These are phyloP conservation scores for Pythium chondricola DNA, from an alignment of 352 stramenopile species.

Conservation along the genomic window DNA sequence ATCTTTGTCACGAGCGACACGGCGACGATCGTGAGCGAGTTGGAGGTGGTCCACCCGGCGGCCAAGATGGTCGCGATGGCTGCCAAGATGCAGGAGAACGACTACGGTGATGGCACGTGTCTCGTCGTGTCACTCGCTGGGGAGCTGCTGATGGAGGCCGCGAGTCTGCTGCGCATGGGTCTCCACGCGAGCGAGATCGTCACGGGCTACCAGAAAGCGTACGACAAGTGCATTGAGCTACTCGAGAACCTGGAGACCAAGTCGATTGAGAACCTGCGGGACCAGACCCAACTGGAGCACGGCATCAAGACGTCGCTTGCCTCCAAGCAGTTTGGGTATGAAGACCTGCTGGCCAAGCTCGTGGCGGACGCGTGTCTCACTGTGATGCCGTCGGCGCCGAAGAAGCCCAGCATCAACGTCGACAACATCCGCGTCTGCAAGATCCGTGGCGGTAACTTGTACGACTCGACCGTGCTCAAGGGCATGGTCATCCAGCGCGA, in stretches of 20 bases:
- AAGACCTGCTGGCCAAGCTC: conserved; percentile 91
- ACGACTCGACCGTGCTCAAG: conserved; percentile 95
- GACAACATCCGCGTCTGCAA: conserved; percentile 98
- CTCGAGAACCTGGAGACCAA: conserved; percentile 86
- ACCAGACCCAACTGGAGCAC: conserved; percentile 80
- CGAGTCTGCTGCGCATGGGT: conserved; percentile 96
- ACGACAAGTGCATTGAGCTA: conserved; percentile 90
- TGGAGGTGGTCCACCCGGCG: conserved; percentile 97
- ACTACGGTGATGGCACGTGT: conserved; percentile 96
- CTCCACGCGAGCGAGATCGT: conserved; percentile 98
- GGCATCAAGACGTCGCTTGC: conserved; percentile 93
- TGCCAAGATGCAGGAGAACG: conserved; percentile 97
- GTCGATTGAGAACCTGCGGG: conserved; percentile 75
- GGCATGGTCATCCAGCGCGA: conserved; percentile 96
- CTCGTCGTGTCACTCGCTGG: conserved; percentile 96
- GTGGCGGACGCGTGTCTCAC: conserved; percentile 94
- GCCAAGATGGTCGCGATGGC: conserved; percentile 98
- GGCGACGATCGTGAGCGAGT: conserved; percentile 98
- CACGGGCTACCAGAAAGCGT: conserved; percentile 95
- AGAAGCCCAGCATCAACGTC: conserved; percentile 90
- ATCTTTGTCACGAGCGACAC: conserved; percentile 99
- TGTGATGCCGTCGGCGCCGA: conserved; percentile 86
- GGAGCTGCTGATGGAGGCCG: conserved; percentile 95
- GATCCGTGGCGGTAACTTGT: conserved; percentile 95
- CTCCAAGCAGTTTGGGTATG: conserved; percentile 97